Evolutionary conservation across 2,329 filamentous ascomycete species (phyloP), one percentile per base, ranked within the genome.

Genomic region (Pseudogymnoascus sp.): DNA sequence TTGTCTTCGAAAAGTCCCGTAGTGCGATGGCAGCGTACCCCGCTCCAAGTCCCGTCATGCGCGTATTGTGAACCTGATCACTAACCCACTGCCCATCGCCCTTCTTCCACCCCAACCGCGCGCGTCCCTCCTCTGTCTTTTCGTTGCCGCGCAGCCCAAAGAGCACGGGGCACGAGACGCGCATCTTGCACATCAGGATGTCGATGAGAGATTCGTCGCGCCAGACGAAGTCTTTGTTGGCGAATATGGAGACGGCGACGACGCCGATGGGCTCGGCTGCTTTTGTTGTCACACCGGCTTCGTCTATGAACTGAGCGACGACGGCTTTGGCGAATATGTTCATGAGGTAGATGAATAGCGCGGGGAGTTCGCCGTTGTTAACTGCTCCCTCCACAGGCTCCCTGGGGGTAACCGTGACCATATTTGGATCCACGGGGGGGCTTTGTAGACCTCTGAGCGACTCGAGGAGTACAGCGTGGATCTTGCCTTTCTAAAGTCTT

Each of bases 131-230:
- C 52, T 85, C 81, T 0, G 87, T 95, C 64, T 81, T 86, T 72
- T 96, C 90, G 65, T 79, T 85, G 25, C 90, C 92, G 45, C 84
- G 82, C 66, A 92, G 84, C 15, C 93, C 93, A 72, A 95, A 97
- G 0, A 99, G 78, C 1, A 92, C 87, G 0, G 94, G 93, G 69
- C 91, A 96, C 3, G 84, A 80, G 13, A 89, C 80, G 64, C 92
- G 86, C 69, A 90, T 89, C 74, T 97, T 97, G 61, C 92, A 87
- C 69, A 96, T 87, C 31, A 97, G 79, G 63, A 97, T 89, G 71
- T 95, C 90, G 60, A 91, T 87, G 63, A 96, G 79, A 1, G 87
- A 82, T 58, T 82, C 75, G 7, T 85, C 87, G 59, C 86, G 82
- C 80, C 86, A 89, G 61, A 82, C 78, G 70, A 90, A 88, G 13